Conservation (phyloP, 768 basidiomycete genomes). For the Suillus sp. region DNA sequence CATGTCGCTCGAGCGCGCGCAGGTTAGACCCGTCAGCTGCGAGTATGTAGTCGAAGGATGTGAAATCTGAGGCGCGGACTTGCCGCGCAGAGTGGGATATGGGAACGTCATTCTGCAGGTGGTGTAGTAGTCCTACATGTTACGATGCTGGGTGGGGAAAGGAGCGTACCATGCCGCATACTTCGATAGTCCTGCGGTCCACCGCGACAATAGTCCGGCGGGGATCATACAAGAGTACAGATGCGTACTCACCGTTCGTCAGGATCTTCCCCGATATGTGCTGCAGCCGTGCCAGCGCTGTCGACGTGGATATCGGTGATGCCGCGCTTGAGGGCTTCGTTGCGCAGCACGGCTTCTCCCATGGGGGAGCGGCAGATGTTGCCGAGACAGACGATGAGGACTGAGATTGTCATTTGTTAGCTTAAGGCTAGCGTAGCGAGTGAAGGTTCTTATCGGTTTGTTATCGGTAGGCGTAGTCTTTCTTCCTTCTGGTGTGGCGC, state of each 20-base stretch:
- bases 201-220: neutral
- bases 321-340: conserved; percentile 66
- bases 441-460: neutral
- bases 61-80: conserved; percentile 67
- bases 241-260: conserved; percentile 65
- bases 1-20: conserved; percentile 46
- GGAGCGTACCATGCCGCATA: conserved; percentile 64
- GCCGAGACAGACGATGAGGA: conserved; percentile 78
- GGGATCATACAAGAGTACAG: neutral
- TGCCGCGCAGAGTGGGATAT: conserved; percentile 73
- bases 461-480: neutral
- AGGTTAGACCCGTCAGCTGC: conserved; percentile 83
- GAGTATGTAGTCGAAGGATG: conserved; percentile 78
- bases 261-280: conserved; percentile 83
- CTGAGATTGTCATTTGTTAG: conserved; percentile 43
- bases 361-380: conserved; percentile 92
- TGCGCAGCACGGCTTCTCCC: conserved; percentile 83
- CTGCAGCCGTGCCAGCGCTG: conserved; percentile 83
- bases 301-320: conserved; percentile 67
- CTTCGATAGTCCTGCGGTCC: conserved; percentile 59
- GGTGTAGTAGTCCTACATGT: conserved; percentile 4
- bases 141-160: neutral
- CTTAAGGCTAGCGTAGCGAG: neutral
- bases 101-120: conserved; percentile 65
- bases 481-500: neutral